Evolutionary conservation across 805 yeast species (phyloP).

Genomic region (Blastobotrys mokoenaii): DNA sequence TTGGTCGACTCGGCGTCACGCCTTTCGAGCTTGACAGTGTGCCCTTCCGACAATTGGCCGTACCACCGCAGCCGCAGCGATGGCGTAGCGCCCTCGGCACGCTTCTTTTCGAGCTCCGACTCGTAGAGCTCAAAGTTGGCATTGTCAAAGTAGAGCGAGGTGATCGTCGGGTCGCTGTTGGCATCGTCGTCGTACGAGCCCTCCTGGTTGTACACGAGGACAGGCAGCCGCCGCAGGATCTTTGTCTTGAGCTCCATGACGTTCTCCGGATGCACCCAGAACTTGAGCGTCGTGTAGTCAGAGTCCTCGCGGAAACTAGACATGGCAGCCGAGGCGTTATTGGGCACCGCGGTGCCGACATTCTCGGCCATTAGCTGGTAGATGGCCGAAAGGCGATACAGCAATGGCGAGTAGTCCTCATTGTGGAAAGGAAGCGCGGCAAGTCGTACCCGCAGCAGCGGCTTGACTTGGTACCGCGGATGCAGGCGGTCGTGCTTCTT

Average conservation of each 20-base stretch:
- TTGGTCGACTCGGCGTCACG: conserved; percentile 47
- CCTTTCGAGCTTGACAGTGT: conserved; percentile 75
- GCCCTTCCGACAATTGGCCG: conserved; percentile 66
- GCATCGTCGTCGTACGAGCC: conserved; percentile 16
- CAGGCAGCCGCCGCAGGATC: conserved; percentile 87
- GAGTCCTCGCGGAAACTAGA: conserved; percentile 27
- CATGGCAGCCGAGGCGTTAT: conserved; percentile 29
- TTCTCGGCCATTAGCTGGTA: conserved; percentile 79
- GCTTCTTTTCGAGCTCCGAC: conserved; percentile 61
- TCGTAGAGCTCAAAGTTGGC: conserved; percentile 77
- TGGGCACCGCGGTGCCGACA: conserved; percentile 33
- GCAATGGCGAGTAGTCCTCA: conserved; percentile 88
- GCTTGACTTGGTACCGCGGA: conserved; percentile 79
- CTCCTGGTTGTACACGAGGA: conserved; percentile 60
- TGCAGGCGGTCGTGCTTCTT: conserved; percentile 94
- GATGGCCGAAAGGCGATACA: conserved; percentile 67
- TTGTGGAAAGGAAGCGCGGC: conserved; percentile 84
- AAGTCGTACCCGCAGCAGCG: conserved; percentile 79
- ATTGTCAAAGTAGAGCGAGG: conserved; percentile 84
- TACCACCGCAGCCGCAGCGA: conserved; percentile 86
- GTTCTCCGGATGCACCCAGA: conserved; percentile 97
- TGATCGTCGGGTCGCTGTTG: conserved; percentile 70
- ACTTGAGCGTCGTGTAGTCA: conserved; percentile 55
- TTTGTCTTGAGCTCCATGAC: conserved; percentile 97
- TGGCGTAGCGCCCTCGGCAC: conserved; percentile 38